Base-by-base conservation (phyloP, 2,329 filamentous ascomycete genomes). In the Sporothrix brunneoviolacea region DNA sequence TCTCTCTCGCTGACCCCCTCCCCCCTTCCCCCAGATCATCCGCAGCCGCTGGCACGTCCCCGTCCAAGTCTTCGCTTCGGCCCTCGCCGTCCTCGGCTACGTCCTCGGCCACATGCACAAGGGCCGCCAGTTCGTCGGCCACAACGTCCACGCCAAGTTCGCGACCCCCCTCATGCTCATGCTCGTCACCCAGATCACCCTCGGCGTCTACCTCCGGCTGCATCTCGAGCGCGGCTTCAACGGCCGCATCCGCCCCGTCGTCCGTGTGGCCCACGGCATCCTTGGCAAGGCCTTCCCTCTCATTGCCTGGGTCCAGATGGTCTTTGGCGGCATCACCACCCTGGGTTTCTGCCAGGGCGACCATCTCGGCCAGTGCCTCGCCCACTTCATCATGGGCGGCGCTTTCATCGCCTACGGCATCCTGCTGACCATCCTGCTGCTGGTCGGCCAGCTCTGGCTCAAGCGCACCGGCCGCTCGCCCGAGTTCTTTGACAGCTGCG, bases 361-460 rank as follows among this genome's bases (percentile, higher is more conserved):
- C 52, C 91, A 98, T 63, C 67, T 90, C 1, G 91, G 91, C 28
- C 93, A 98, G 68, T 98, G 93, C 68, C 71, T 88, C 37, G 93
- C 93, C 1, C 93, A 98, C 68, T 98, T 97, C 68, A 98, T 97
- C 67, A 98, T 98, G 93, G 93, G 93, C 39, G 86, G 87, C 58
- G 91, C 91, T 1, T 98, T 98, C 65, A 91, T 98, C 59, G 93
- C 79, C 27, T 98, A 98, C 62, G 93, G 88, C 24, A 86, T 96
- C 49, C 65, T 95, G 33, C 76, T 98, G 57, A 91, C 88, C 2
- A 84, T 97, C 18, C 71, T 96, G 18, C 78, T 97, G 30, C 72
- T 96, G 8, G 89, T 93, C 36, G 93, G 93, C 13, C 93, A 97
- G 68, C 70, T 82, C 28, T 96, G 90, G 89, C 71, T 98, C 51